A percentile compares a stretch with the other conserved stretches of the same genome.
These are phyloP conservation scores for Corylus avellana DNA, from an alignment of 306 rosid genomes.

Conservation along the genomic window DNA sequence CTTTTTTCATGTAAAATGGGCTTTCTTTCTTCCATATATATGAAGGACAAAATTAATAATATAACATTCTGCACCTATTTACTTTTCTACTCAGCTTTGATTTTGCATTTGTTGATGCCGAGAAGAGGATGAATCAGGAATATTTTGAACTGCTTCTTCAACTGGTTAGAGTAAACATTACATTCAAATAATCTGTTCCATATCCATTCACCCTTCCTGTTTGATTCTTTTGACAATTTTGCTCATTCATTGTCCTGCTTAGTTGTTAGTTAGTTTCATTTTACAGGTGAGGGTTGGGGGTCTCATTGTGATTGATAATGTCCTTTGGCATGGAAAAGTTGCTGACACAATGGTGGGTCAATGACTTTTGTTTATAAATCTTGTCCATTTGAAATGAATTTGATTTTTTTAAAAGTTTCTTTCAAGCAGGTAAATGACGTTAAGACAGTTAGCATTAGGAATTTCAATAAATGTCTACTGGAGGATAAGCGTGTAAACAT, in stretches of 20 bases:
- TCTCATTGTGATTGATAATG: constrained; percentile 83
- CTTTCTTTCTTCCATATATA: background rate
- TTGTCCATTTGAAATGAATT: constrained; percentile 22
- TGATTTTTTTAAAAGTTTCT: background rate
- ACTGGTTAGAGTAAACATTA: constrained; percentile 56
- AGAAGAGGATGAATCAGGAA: constrained; percentile 78
- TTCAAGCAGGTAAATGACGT: constrained; percentile 67
- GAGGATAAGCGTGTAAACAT: constrained; percentile 77
- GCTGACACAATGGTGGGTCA: constrained; percentile 71
- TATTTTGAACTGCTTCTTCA: constrained; percentile 76
- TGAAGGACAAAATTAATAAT: constrained; percentile 9
- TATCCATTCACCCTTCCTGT: constrained; percentile 8
- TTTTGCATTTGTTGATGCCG: constrained; percentile 94
- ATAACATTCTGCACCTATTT: constrained; percentile 26
- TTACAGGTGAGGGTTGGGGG: constrained; percentile 86
- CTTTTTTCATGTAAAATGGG: background rate
- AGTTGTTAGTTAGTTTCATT: constrained; percentile 25
- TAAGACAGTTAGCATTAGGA: constrained; percentile 76
- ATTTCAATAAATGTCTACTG: constrained; percentile 58
- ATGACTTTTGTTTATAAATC: constrained; percentile 1
- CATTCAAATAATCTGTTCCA: background rate
- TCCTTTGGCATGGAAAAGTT: constrained; percentile 97
- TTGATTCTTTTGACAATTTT: constrained; percentile 2
- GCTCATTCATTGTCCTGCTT: constrained; percentile 8
- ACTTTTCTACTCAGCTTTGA: constrained; percentile 66